A percentile compares a stretch with the other conserved stretches of the same genome.
Conservation (phyloP, 2,329 filamentous ascomycete species). For the Colletotrichum lindemuthianum region DNA sequence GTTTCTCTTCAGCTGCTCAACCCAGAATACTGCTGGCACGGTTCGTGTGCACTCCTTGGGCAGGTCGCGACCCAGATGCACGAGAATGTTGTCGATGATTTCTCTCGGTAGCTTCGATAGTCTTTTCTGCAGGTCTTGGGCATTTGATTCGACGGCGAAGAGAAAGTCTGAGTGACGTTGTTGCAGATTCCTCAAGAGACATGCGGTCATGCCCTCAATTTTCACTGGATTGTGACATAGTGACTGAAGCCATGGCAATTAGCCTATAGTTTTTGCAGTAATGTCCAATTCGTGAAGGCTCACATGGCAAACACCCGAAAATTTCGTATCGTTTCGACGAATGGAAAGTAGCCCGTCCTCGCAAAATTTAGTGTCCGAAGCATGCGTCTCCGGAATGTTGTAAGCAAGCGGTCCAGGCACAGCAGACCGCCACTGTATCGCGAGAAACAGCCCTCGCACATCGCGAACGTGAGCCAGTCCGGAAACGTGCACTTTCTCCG, state of each 20-base stretch:
- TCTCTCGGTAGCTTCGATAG: not conserved
- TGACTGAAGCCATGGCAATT: not conserved
- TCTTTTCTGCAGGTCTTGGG: not conserved
- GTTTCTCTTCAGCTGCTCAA: not conserved
- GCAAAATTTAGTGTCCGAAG: no score
- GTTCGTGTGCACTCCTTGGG: not conserved
- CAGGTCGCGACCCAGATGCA: not conserved
- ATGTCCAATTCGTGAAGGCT: no score
- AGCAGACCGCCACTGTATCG: not conserved
- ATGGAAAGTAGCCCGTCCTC: no score
- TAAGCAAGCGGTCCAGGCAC: not conserved
- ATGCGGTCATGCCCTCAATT: not conserved
- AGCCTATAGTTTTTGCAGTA: no score
- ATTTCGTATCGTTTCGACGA: no score
- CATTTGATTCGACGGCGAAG: not conserved
- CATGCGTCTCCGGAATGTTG: no score
- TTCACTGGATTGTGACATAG: not conserved
- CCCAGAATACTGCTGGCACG: not conserved
- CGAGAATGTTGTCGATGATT: not conserved
- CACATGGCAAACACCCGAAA: no score
- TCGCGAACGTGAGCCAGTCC: not conserved
- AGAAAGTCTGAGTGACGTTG: not conserved
- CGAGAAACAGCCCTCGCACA: slow-evolving; percentile 3
- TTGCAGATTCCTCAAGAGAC: not conserved
- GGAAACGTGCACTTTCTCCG: not conserved